A percentile compares a stretch with the other conserved stretches of the same genome.
These are phyloP conservation scores for Arctostaphylos glauca DNA, from an alignment of 148 eudicot genomes.

Conservation along the genomic window DNA sequence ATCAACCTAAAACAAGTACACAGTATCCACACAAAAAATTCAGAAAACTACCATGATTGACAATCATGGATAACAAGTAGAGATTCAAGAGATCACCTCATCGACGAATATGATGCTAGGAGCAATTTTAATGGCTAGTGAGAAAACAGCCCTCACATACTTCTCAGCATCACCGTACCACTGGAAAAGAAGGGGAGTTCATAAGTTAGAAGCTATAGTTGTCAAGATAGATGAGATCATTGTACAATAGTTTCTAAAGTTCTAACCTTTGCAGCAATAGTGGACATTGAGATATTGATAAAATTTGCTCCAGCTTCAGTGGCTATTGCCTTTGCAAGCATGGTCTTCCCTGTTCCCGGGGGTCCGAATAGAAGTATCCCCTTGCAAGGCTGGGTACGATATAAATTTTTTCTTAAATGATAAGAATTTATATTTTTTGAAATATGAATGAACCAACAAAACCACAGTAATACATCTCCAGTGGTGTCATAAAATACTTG, in stretches of 20 bases:
- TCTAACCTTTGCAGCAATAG: conserved; percentile 82
- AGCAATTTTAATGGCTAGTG: conserved; percentile 86
- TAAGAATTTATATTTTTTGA: neutral
- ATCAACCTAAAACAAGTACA: conserved; percentile 44
- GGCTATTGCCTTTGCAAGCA: conserved; percentile 99
- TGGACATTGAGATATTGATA: conserved; percentile 91
- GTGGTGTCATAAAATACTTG: neutral
- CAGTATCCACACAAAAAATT: neutral
- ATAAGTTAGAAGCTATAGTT: neutral
- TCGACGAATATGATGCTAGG: conserved; percentile 96
- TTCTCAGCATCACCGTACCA: conserved; percentile 99
- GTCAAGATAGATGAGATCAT: neutral
- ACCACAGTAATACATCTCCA: neutral
- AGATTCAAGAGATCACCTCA: conserved; percentile 47
- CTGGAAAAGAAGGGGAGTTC: conserved; percentile 21
- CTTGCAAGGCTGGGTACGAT: conserved; percentile 80
- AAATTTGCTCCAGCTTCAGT: conserved; percentile 99
- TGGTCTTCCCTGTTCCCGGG: conserved; percentile 97
- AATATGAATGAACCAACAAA: neutral
- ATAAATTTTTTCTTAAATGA: neutral
- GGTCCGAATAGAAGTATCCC: conserved; percentile 95
- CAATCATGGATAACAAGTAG: neutral
- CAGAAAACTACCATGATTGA: neutral
- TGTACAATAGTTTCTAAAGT: neutral
- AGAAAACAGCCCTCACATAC: conserved; percentile 92